phyloP scores from a whole-genome alignment of 148 eudicot species.

The Euryodendron excelsum region DNA sequence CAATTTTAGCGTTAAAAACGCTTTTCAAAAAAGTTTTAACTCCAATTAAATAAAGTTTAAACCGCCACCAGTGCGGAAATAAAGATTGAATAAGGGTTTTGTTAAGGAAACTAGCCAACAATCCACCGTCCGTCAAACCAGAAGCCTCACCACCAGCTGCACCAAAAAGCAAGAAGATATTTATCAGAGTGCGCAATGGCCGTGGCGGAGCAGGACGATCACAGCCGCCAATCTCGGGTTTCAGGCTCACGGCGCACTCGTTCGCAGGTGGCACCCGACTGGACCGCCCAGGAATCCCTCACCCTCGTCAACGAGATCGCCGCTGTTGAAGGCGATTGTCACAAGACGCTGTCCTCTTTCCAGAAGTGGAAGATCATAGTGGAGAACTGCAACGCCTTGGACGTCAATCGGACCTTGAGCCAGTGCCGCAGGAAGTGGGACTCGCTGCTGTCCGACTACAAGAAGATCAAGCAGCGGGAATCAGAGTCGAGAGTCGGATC shows the following conservation, averaged over 20 bases:
- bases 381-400: conserved; percentile 58
- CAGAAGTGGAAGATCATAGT: conserved; percentile 73
- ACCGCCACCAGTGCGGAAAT: no score
- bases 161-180: no score
- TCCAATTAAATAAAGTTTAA: no score
- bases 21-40: no score
- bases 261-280: conserved; percentile 53
- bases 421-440: conserved; percentile 79
- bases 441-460: conserved; percentile 40
- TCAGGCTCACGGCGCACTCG: no score
- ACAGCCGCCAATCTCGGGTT: conserved; percentile 29
- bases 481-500: conserved; percentile 14
- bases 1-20: no score
- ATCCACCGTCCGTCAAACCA: no score
- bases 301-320: conserved; percentile 59
- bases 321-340: conserved; percentile 59
- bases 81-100: no score
- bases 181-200: no score
- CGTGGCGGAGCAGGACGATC: conserved; percentile 17
- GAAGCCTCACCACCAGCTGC: no score
- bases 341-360: conserved; percentile 55
- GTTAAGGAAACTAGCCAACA: no score
- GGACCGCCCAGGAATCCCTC: conserved; percentile 58
- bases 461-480: conserved; percentile 33
- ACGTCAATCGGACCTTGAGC: conserved; percentile 43